These are phyloP conservation scores for Saccharomycopsis capsularis DNA, from an alignment of 805 yeast genomes.

Conservation along the genomic window DNA sequence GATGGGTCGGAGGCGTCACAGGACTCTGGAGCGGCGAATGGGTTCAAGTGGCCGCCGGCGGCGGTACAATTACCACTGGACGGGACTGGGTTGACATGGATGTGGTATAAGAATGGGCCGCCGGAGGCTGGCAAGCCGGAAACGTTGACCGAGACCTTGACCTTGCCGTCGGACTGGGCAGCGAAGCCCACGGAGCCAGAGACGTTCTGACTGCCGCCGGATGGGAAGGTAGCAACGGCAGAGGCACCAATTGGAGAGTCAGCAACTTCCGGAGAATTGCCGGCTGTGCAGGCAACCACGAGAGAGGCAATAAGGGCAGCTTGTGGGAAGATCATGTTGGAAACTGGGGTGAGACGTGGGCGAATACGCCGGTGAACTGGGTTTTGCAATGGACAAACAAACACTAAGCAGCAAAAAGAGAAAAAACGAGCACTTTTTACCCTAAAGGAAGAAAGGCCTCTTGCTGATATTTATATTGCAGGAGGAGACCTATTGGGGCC, in stretches of 20 bases:
- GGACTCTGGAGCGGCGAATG: conserved; percentile 40
- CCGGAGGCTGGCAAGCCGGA: conserved; percentile 50
- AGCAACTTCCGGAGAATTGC: conserved; percentile 34
- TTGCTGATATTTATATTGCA: too few relatives aligned
- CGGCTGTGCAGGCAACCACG: too few relatives aligned
- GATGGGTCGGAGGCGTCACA: conserved; percentile 43
- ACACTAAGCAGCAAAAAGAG: too few relatives aligned
- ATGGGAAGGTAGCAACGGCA: conserved; percentile 47
- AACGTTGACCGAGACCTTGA: conserved; percentile 49
- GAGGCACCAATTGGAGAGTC: conserved; percentile 36
- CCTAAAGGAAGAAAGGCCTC: too few relatives aligned
- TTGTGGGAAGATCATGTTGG: too few relatives aligned
- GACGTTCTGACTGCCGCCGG: conserved; percentile 27
- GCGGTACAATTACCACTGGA: conserved; percentile 39
- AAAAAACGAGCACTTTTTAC: too few relatives aligned
- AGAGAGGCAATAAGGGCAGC: too few relatives aligned
- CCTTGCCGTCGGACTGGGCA: conserved; percentile 37
- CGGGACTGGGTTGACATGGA: conserved; percentile 44
- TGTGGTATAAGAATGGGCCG: conserved; percentile 55
- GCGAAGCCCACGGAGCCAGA: conserved; percentile 32
- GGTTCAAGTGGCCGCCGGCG: conserved; percentile 47
- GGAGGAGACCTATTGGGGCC: too few relatives aligned
- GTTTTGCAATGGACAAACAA: too few relatives aligned
- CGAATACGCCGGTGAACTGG: too few relatives aligned
- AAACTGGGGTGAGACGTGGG: too few relatives aligned